Conservation (phyloP, 495 filamentous ascomycete genomes). For the Gamarada debralockiae region DNA sequence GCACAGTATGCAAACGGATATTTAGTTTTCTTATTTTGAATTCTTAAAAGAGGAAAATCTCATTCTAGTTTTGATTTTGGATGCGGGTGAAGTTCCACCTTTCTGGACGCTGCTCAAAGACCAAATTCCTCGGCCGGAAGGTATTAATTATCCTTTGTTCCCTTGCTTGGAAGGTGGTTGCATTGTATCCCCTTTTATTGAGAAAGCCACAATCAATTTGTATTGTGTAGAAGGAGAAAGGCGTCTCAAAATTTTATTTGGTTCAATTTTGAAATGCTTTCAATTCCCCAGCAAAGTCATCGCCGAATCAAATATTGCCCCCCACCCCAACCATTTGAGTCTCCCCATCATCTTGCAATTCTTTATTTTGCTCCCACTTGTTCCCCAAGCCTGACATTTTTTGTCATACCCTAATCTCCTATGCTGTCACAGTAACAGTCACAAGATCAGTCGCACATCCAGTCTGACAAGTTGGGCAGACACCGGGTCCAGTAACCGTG, state of each 20-base stretch:
- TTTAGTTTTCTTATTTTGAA: too few relatives aligned
- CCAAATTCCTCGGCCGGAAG: too few relatives aligned
- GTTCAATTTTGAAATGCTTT: background rate
- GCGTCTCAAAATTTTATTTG: background rate
- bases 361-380: background rate
- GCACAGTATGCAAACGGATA: too few relatives aligned
- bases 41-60: too few relatives aligned
- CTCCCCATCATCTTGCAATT: background rate
- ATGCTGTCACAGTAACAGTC: constrained; percentile 8
- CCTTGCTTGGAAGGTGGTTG: too few relatives aligned
- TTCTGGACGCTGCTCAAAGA: too few relatives aligned
- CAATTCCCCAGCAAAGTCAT: background rate
- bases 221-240: too few relatives aligned
- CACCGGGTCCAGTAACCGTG: constrained; percentile 6
- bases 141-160: too few relatives aligned
- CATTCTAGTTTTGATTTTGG: too few relatives aligned
- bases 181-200: too few relatives aligned
- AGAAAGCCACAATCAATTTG: too few relatives aligned
- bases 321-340: background rate
- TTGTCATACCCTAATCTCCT: background rate
- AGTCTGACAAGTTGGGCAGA: constrained; percentile 11
- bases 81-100: too few relatives aligned
- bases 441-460: constrained; percentile 4
- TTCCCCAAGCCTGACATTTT: background rate
- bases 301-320: background rate